phyloP scores from a whole-genome alignment of 306 rosid genomes.

The Argentina anserina region DNA sequence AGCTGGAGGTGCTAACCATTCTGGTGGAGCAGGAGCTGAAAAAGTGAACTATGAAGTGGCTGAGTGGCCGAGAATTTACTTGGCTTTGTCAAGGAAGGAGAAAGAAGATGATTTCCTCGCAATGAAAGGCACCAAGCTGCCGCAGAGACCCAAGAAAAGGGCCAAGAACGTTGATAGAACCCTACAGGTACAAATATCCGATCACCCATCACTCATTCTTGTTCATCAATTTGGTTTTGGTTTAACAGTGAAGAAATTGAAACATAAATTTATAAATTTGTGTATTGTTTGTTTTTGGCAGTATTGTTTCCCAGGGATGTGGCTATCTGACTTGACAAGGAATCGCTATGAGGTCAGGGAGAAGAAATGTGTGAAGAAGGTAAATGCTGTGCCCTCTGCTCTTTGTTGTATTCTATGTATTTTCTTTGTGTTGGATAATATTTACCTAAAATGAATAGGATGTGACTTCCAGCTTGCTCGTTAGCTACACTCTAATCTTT shows the following conservation, averaged over 20 bases:
- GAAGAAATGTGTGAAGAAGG: conserved; percentile 75
- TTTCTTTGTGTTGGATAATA: not conserved
- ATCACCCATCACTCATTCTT: not conserved
- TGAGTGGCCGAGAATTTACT: conserved; percentile 62
- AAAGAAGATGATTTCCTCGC: conserved; percentile 82
- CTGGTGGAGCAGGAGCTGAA: conserved; percentile 21
- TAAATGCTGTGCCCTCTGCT: conserved; percentile 24
- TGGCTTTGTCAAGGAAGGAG: conserved; percentile 70
- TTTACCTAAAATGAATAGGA: not conserved
- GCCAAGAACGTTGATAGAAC: conserved; percentile 62
- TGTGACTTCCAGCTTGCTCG: not conserved
- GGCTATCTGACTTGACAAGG: conserved; percentile 70
- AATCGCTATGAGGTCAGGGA: conserved; percentile 75
- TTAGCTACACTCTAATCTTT: not conserved
- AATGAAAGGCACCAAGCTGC: conserved; percentile 73
- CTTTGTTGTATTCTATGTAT: not conserved
- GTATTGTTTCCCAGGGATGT: conserved; percentile 79
- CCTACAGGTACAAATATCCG: conserved; percentile 45
- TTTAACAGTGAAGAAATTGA: not conserved
- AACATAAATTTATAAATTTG: not conserved
- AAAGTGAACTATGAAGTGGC: conserved; percentile 36
- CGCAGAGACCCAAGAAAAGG: conserved; percentile 81
- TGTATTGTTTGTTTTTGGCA: conserved; percentile 27
- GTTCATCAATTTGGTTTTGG: not conserved
- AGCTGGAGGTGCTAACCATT: conserved; percentile 5